These are phyloP conservation scores for Conticribra weissflogii DNA, from an alignment of 108 stramenopile genomes.

Conservation along the genomic window DNA sequence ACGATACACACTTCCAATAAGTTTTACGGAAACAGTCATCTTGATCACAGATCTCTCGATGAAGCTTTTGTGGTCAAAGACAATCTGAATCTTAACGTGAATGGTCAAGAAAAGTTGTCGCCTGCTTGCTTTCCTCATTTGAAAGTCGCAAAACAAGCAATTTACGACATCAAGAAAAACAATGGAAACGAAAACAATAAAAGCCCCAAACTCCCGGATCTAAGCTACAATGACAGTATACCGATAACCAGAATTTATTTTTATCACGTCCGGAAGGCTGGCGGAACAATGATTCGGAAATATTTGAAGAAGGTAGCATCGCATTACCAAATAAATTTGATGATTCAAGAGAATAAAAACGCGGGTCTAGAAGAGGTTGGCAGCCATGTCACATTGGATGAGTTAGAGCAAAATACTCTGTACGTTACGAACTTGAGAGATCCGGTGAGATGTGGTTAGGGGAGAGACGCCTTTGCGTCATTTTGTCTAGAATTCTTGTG, in stretches of 20 bases:
- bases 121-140: slow-evolving; percentile 29
- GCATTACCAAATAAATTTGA: slow-evolving; percentile 14
- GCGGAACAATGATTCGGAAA: slow-evolving; percentile 48
- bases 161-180: not conserved
- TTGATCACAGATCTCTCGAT: too few species aligned
- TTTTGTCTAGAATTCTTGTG: too few species aligned
- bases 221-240: not conserved
- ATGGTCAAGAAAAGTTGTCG: too few species aligned
- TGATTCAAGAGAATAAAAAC: slow-evolving; percentile 25
- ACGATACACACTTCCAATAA: too few species aligned
- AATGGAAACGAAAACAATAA: not conserved
- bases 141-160: slow-evolving; percentile 8
- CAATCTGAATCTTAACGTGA: too few species aligned
- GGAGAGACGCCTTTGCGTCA: too few species aligned
- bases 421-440: slow-evolving; percentile 45
- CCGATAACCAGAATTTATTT: slow-evolving; percentile 36
- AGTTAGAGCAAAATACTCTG: slow-evolving; percentile 12
- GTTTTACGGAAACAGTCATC: too few species aligned
- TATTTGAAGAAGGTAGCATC: slow-evolving; percentile 36
- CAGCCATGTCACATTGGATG: not conserved
- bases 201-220: not conserved
- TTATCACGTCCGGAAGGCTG: slow-evolving; percentile 50
- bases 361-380: slow-evolving; percentile 38
- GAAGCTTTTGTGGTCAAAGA: too few species aligned
- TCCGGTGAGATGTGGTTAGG: slow-evolving; percentile 27